Evolutionary conservation across 2,329 filamentous ascomycete genomes (phyloP), one percentile per base, ranked within the genome.

Genomic region (Penicillium freii): DNA sequence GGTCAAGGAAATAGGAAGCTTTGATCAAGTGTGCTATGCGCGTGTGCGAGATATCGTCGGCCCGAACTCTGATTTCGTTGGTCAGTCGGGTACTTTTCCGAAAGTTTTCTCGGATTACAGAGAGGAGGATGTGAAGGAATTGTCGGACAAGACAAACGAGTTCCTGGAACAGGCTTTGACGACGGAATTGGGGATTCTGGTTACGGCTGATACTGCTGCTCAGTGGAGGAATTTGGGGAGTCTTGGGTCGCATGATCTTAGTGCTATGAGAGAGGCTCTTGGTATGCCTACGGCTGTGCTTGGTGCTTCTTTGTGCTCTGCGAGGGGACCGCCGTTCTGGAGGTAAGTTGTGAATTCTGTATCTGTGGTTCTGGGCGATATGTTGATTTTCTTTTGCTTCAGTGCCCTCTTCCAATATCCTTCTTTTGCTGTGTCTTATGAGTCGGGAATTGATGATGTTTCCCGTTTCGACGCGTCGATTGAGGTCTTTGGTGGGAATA

Each of bases 391-490:
- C 13, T 25, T 63, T 2, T 69, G 72, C 51, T 75, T 45, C 53
- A 73, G 68, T 59, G 72, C 63, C 3, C 49, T 73, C 19, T 66
- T 73, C 34, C 63, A 70, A 49, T 74, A 73, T 56, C 62, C 64
- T 8, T 58, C 63, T 2, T 87, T 85, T 59, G 69, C 80, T 1
- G 81, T 84, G 1, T 77, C 77, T 0, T 87, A 85, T 66, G 84
- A 87, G 61, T 81, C 78, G 1, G 83, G 84, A 0, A 72, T 86
- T 39, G 77, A 82, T 62, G 62, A 68, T 1, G 76, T 87, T 0
- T 81, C 83, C 0, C 56, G 61, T 11, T 71, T 70, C 25, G 69
- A 70, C 23, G 66, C 68, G 17, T 62, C 61, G n/a, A 66, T 71
- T 23, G 68, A 70, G 53, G 74, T 86, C 0, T 86, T 82, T 63